Evolutionary conservation across 768 basidiomycete genomes (phyloP), one percentile per base, ranked within the genome.

Genomic region (Tylopilus balloui): DNA sequence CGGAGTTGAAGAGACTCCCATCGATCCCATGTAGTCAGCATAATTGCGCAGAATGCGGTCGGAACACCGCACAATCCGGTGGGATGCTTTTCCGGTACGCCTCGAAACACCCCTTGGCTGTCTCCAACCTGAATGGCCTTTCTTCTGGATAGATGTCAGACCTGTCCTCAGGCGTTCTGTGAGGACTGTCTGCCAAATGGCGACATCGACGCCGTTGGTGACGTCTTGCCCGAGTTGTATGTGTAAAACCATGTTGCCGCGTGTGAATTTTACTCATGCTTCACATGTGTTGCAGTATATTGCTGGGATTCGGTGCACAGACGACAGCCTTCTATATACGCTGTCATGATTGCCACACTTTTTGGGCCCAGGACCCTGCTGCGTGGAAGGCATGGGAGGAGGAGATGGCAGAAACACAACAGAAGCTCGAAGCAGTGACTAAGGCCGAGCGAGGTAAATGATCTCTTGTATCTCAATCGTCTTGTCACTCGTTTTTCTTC

Each of bases 141-240:
- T 15, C 39, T 21, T 15, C 12, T 31, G 17, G 42, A 17, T 43
- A 81, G 80, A 51, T 83, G 81, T 52, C 78, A 75, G 48, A 81
- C 79, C 1, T 84, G 83, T 57, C 73, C 78, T 14, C 64, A 71
- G 45, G 79, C 82, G 2, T 79, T 76, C 52, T 84, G 82, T 62
- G 79, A 83, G 46, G 82, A 83, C 54, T 83, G 82, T 59, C 52
- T 84, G 34, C 75, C 78, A 5, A 54, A 61, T 3, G 78, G 73
- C 4, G 74, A 79, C 5, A 65, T 80, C 28, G 73, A 75, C 25
- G 69, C 75, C 13, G 64, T 83, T 32, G 81, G 81, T 4, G 79
- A 82, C 4, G 62, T 65, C 2, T 55, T 83, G 6, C 81, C 82
- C 14, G 80, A 84, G 62, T 77, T 82, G 79, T 80, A 53, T 47